Base-by-base conservation (phyloP, 2,329 filamentous ascomycete genomes). In the Cryphonectria nitschkei region DNA sequence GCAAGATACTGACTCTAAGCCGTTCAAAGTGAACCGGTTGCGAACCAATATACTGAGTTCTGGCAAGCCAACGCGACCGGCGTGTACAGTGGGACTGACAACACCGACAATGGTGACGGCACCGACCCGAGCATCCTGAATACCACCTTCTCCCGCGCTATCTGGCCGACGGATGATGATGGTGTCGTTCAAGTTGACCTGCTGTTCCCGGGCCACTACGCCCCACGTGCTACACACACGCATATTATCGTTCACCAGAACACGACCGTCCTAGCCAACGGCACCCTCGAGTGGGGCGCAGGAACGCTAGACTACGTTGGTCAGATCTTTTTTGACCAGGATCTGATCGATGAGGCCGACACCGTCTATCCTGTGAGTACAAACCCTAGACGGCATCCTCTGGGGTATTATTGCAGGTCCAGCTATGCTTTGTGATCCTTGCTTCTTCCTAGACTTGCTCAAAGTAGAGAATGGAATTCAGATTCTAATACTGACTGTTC, bases 311-410 rank as follows among this genome's bases (percentile, higher is more conserved):
- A 87, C 11, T 88, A 91, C 78, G 84, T 91, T 41, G 89, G 89
- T n/a, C 89, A 92, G 78, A 79, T 89, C 68, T 91, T 89, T 81
- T 88, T 90, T 76, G 87, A 90, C 78, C 86, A 90, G 75, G 82
- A 83, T 68, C 84, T 91, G 46, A 84, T 89, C 72, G 72, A 78
- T 5, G 76, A 81, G 32, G 87, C 90, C 63, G 86, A 89, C 71
- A 76, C 78, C 26, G 79, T 80, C 0, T 75, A 78, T 1, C 87
- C 88, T 64, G 22, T 64, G 13, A 64, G 41, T 63, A 37, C 9
- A 46, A 1, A 7, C 16, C 32, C 32, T 37, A 26, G 32, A 34
- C 39, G 32, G 16, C 37, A 11, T 39, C 9, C 37, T 39, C 9
- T 39, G 11, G 9, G 2, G 9, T 39, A 3, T 2, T 2, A 39